These are phyloP conservation scores for Neopestalotiopsis rosae DNA, from an alignment of 2,329 filamentous ascomycete species.

Conservation along the genomic window DNA sequence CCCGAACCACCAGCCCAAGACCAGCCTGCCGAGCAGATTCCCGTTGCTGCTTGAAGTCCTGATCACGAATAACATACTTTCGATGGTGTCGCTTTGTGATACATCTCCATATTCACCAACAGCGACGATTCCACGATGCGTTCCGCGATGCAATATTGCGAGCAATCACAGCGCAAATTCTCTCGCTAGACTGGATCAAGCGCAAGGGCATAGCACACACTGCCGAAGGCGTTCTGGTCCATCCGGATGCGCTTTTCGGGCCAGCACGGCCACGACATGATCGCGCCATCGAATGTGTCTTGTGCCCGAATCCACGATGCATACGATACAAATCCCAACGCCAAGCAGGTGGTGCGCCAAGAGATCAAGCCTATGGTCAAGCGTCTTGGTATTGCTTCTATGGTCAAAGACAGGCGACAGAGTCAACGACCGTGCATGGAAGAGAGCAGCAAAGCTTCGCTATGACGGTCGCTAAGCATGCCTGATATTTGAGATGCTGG, in stretches of 20 bases:
- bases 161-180: neutral
- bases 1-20: constrained; percentile 32
- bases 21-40: constrained; percentile 31
- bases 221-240: neutral
- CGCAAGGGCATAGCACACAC: neutral
- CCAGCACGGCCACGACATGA: neutral
- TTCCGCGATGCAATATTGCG: neutral
- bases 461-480: neutral
- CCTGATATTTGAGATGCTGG: neutral
- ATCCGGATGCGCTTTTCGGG: neutral
- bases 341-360: neutral
- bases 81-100: neutral
- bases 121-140: neutral
- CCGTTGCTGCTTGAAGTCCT: constrained; percentile 31
- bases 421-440: neutral
- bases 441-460: neutral
- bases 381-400: neutral
- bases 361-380: neutral
- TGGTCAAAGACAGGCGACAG: neutral
- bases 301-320: neutral
- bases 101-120: neutral
- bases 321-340: neutral
- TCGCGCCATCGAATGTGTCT: neutral
- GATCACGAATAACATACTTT: neutral
- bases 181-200: neutral